A percentile compares a stretch with the other conserved stretches of the same genome.
Conservation (phyloP, 345 rosid species). For the Gossypium herbaceum region DNA sequence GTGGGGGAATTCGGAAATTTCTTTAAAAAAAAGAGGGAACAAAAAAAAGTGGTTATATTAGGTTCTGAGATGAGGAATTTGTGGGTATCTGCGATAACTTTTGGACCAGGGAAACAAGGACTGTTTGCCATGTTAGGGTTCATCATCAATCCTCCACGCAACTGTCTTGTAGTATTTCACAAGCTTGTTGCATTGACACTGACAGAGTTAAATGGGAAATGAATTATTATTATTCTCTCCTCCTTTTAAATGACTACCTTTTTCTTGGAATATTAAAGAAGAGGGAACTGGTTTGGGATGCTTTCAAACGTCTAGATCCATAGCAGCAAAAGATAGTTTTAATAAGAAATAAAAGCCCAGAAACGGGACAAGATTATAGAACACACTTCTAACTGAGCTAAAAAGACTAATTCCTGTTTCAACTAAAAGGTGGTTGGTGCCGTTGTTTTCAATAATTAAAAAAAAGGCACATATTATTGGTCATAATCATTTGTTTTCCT, state of each 20-base stretch:
- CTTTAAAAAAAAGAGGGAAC: not conserved
- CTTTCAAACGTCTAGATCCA: no score
- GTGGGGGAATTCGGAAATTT: not conserved
- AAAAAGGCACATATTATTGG: no score
- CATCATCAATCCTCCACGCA: conserved; percentile 9
- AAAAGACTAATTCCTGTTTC: not conserved
- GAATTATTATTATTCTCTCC: not conserved
- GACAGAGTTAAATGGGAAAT: no score
- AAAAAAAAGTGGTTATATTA: no score
- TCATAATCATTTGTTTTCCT: no score
- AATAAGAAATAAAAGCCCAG: not conserved
- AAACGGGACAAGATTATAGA: not conserved
- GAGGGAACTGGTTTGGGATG: not conserved
- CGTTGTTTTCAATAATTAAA: no score
- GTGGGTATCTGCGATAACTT: no score
- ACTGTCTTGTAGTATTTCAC: not conserved
- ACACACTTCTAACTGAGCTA: not conserved
- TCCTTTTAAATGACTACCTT: no score
- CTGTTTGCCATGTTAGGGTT: not conserved
- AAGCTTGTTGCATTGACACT: not conserved
- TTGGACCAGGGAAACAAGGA: not conserved
- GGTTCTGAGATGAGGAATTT: no score
- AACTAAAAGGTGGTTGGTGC: not conserved
- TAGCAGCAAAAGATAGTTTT: not conserved
- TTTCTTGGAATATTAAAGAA: not conserved